Percentiles rank a stretch among this genome's conserved stretches.
phyloP scores from a whole-genome alignment of 2,329 filamentous ascomycete species.

The Xylaria hypoxylon region DNA sequence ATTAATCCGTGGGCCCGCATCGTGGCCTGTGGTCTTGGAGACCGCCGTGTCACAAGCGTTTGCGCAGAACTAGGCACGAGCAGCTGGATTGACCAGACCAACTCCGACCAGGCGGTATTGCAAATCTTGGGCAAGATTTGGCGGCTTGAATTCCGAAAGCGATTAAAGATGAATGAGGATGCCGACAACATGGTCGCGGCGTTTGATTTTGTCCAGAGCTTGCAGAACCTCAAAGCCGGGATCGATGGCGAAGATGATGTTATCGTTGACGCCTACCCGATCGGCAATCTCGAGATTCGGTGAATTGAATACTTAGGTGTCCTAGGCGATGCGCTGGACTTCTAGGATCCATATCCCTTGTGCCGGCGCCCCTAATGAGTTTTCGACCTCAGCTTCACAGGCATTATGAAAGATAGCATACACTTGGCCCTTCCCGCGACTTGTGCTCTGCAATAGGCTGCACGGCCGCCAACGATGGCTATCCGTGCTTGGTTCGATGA shows the following conservation, averaged over 20 bases:
- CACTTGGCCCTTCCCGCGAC: slow-evolving; percentile 20
- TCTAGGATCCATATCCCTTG: slow-evolving; percentile 7
- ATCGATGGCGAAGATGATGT: slow-evolving; percentile 1
- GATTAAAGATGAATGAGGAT: slow-evolving; percentile 29
- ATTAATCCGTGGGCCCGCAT: slow-evolving; percentile 75
- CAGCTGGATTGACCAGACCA: background rate
- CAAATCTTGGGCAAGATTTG: slow-evolving; percentile 24
- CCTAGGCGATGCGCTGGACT: slow-evolving; percentile 3
- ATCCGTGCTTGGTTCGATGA: slow-evolving; percentile 11
- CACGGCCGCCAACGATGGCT: slow-evolving; percentile 4
- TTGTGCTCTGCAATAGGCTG: slow-evolving; percentile 12
- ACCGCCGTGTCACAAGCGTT: slow-evolving; percentile 82
- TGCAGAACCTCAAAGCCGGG: slow-evolving; percentile 2
- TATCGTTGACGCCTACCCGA: slow-evolving; percentile 24
- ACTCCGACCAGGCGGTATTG: slow-evolving; percentile 11
- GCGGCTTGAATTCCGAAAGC: slow-evolving; percentile 31
- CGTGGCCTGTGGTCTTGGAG: slow-evolving; percentile 88
- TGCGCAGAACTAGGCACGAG: slow-evolving; percentile 55
- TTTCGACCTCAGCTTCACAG: slow-evolving; percentile 25
- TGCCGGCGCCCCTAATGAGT: slow-evolving; percentile 5
- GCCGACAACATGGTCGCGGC: background rate
- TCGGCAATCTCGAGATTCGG: slow-evolving; percentile 24
- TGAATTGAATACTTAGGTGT: slow-evolving; percentile 19
- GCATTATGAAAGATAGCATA: slow-evolving; percentile 11
- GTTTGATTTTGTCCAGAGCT: slow-evolving; percentile 19